phyloP scores from a whole-genome alignment of 2,329 filamentous ascomycete species.

The Ophiostoma piceae region DNA sequence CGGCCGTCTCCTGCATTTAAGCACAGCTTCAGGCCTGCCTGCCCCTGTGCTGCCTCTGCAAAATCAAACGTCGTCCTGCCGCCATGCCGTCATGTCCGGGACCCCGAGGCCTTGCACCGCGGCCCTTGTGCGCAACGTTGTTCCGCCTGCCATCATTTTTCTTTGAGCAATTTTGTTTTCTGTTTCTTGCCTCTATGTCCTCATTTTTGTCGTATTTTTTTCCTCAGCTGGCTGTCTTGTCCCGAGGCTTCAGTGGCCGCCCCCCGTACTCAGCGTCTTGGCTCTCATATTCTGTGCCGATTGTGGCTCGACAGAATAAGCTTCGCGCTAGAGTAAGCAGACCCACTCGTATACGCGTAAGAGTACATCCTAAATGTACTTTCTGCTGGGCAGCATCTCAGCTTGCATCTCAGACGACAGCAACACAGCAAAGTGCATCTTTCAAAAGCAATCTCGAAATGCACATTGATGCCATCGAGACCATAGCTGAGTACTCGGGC shows the following conservation, averaged over 20 bases:
- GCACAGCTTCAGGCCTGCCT: neutral
- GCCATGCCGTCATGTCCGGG: neutral
- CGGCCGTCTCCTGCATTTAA: constrained; percentile 6
- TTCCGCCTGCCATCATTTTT: neutral
- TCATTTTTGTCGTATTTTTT: neutral
- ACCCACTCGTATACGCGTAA: constrained; percentile 11
- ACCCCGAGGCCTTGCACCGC: neutral
- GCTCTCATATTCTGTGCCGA: neutral
- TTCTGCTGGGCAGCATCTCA: no score
- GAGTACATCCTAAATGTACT: neutral
- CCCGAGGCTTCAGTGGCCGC: neutral
- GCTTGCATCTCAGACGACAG: neutral
- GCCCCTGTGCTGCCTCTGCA: neutral
- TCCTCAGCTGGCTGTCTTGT: neutral
- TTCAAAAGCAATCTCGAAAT: neutral
- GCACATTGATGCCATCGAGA: neutral
- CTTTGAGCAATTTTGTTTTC: neutral
- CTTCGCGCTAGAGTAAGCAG: neutral
- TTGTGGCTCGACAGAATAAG: neutral
- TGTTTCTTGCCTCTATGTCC: neutral
- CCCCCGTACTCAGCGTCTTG: constrained; percentile 6
- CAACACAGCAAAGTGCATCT: neutral
- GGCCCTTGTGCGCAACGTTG: neutral
- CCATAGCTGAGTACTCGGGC: no score
- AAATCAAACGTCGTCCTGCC: neutral